These are phyloP conservation scores for Didymella glomerata DNA, from an alignment of 2,329 filamentous ascomycete genomes.

Conservation along the genomic window DNA sequence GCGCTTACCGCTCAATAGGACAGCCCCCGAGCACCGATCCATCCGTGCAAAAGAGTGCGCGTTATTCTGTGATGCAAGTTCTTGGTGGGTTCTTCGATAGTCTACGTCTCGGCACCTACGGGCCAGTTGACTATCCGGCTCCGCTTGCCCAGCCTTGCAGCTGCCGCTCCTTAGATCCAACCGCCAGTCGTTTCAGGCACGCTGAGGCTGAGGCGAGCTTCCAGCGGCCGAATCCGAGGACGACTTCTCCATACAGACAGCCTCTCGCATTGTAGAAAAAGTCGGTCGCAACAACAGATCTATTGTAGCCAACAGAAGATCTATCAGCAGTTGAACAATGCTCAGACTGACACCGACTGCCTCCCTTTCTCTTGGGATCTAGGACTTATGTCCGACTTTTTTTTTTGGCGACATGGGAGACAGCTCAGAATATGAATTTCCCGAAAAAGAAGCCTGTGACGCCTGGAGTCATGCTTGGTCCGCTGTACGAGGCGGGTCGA, in stretches of 20 bases:
- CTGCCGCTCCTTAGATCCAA: slow-evolving; percentile 24
- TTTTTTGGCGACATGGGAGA: too few relatives aligned
- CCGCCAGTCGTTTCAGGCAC: slow-evolving; percentile 29
- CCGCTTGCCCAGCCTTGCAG: slow-evolving; percentile 22
- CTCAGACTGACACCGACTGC: too few relatives aligned
- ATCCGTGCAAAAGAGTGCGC: slow-evolving; percentile 13
- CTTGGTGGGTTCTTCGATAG: slow-evolving; percentile 16
- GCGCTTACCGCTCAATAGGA: slow-evolving; percentile 19
- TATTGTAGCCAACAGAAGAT: too few relatives aligned
- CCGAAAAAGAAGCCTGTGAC: slow-evolving; percentile 13
- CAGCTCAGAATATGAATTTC: not conserved
- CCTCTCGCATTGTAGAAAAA: not conserved
- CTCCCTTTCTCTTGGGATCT: too few relatives aligned
- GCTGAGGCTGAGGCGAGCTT: slow-evolving; percentile 24
- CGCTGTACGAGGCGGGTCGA: slow-evolving; percentile 12
- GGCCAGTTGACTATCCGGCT: slow-evolving; percentile 13
- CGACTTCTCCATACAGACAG: slow-evolving; percentile 2
- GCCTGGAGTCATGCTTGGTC: slow-evolving; percentile 8
- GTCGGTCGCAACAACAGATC: too few relatives aligned
- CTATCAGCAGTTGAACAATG: too few relatives aligned
- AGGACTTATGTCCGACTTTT: too few relatives aligned
- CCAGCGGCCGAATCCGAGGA: slow-evolving; percentile 8
- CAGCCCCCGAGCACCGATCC: slow-evolving; percentile 2
- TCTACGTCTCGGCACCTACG: slow-evolving; percentile 4
- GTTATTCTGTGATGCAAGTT: slow-evolving; percentile 16